Percentiles rank a stretch among this genome's conserved stretches.
Conservation (phyloP, 1,139 yeast genomes). For the Pichia sp. region DNA sequence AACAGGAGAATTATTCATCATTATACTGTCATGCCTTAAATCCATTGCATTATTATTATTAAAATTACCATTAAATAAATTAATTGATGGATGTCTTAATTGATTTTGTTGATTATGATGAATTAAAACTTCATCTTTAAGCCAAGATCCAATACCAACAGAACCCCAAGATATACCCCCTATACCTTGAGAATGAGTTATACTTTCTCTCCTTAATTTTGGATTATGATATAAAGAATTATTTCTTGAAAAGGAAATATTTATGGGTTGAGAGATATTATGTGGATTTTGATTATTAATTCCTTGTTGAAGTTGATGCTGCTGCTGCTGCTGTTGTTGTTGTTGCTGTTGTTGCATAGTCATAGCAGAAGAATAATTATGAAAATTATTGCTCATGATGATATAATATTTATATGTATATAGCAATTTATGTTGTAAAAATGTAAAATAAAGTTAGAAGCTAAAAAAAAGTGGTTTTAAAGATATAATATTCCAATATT, state of each 20-base stretch:
- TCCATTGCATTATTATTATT: conserved; percentile 20
- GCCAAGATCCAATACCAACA: conserved; percentile 90
- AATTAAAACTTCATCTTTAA: conserved; percentile 81
- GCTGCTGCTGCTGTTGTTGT: conserved; percentile 10
- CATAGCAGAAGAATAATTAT: conserved; percentile 10
- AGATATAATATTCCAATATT: too few species aligned
- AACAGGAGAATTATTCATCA: conserved; percentile 50
- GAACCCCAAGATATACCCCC: conserved; percentile 99
- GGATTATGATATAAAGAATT: conserved; percentile 39
- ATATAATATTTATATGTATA: too few species aligned
- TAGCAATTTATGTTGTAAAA: too few species aligned
- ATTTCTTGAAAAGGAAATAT: conserved; percentile 28
- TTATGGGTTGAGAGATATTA: conserved; percentile 29
- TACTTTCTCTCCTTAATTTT: conserved; percentile 69
- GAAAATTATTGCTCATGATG: conserved; percentile 9
- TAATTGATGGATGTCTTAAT: conserved; percentile 15
- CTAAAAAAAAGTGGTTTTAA: neutral
- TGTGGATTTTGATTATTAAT: neutral
- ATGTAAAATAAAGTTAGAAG: neutral
- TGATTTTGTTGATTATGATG: conserved; percentile 11
- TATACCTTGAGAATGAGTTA: conserved; percentile 95
- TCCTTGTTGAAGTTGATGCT: neutral
- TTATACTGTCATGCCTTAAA: conserved; percentile 23
- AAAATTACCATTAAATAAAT: conserved; percentile 18
- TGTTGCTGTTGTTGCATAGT: conserved; percentile 15